Percentiles rank a stretch among this genome's conserved stretches.
Conservation (phyloP, 2,329 filamentous ascomycete genomes). For the Venturia effusa region DNA sequence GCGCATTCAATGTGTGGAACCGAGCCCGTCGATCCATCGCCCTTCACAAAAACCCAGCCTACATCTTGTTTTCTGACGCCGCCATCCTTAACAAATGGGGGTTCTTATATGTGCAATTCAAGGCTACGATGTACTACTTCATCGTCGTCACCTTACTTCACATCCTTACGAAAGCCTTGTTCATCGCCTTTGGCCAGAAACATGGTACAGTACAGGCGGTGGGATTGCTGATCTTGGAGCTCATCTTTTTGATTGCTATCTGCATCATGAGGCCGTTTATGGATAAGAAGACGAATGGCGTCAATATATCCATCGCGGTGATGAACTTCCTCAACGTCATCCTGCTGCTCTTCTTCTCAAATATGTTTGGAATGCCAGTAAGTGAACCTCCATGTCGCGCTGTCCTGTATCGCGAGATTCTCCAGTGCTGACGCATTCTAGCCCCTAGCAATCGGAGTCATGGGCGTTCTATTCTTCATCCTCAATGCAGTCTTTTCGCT, state of each 20-base stretch:
- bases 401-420: neutral
- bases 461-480: slow-evolving; percentile 13
- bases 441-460: slow-evolving; percentile 16
- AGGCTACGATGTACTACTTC: slow-evolving; percentile 91
- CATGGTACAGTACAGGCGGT: slow-evolving; percentile 66
- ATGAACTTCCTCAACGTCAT: slow-evolving; percentile 87
- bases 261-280: slow-evolving; percentile 86
- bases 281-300: slow-evolving; percentile 96
- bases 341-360: slow-evolving; percentile 80
- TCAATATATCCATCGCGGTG: slow-evolving; percentile 85
- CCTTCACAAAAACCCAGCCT: slow-evolving; percentile 93
- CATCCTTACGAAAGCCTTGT: slow-evolving; percentile 76
- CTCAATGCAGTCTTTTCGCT: slow-evolving; percentile 12
- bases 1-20: slow-evolving; percentile 76
- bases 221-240: slow-evolving; percentile 73
- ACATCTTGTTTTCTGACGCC: slow-evolving; percentile 95
- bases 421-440: slow-evolving; percentile 19
- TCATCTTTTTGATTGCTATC: slow-evolving; percentile 61
- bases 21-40: slow-evolving; percentile 79
- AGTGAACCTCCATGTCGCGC: slow-evolving; percentile 20
- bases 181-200: slow-evolving; percentile 70
- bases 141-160: slow-evolving; percentile 72
- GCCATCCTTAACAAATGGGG: slow-evolving; percentile 93
- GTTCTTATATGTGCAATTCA: slow-evolving; percentile 94
- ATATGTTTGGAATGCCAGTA: slow-evolving; percentile 72